These are phyloP conservation scores for Bacidia rubella DNA, from an alignment of 495 filamentous ascomycete genomes.

Conservation along the genomic window DNA sequence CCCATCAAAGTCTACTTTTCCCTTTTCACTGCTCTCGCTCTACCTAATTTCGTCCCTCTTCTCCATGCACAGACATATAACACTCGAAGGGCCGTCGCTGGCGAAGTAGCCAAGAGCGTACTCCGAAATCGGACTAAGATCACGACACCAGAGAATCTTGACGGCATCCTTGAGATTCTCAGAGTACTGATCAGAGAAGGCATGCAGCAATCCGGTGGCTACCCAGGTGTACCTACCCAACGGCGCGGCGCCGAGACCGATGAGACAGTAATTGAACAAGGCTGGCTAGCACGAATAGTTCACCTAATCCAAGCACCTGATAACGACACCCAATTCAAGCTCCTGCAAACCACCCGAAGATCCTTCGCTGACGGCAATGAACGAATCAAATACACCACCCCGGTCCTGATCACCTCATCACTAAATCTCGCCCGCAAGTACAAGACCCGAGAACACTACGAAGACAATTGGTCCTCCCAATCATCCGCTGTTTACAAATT, in stretches of 20 bases:
- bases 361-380: slow-evolving; percentile 89
- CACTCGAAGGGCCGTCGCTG: slow-evolving; percentile 79
- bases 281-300: slow-evolving; percentile 82
- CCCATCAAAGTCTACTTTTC: slow-evolving; percentile 83
- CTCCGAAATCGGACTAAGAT: slow-evolving; percentile 70
- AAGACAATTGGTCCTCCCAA: slow-evolving; percentile 88
- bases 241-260: slow-evolving; percentile 66
- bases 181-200: slow-evolving; percentile 90
- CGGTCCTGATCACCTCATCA: slow-evolving; percentile 78
- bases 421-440: slow-evolving; percentile 80
- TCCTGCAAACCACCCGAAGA: slow-evolving; percentile 78
- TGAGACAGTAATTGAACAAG: slow-evolving; percentile 94
- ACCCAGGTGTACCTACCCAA: slow-evolving; percentile 59
- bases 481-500: slow-evolving; percentile 87
- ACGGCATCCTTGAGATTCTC: slow-evolving; percentile 76
- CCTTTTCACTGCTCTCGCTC: slow-evolving; percentile 80
- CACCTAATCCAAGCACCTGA: slow-evolving; percentile 71
- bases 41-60: slow-evolving; percentile 83
- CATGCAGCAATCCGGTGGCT: slow-evolving; percentile 67
- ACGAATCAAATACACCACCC: slow-evolving; percentile 86
- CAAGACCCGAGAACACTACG: slow-evolving; percentile 85
- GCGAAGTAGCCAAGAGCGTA: slow-evolving; percentile 66
- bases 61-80: slow-evolving; percentile 87
- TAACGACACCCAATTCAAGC: slow-evolving; percentile 89
- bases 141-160: slow-evolving; percentile 60